Evolutionary conservation across 257 asterid species (phyloP), one percentile per base, ranked within the genome.

Genomic region (Ballota nigra): DNA sequence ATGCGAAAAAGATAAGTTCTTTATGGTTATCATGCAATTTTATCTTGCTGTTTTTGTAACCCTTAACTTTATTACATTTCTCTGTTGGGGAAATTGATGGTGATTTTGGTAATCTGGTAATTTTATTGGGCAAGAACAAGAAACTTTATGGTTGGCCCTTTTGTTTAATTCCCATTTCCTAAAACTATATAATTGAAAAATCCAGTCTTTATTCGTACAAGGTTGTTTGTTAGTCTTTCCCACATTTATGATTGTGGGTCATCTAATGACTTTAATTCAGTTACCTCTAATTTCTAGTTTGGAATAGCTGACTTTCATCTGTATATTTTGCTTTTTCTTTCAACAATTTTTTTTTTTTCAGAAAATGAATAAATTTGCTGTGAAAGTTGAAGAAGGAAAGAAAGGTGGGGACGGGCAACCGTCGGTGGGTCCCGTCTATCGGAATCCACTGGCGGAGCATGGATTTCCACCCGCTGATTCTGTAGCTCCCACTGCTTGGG

Each of bases 381-480:
- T 85, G 16, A 77, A 85, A 78, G 96, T 90, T 3, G 92, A 86
- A 66, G 94, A 87, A 57, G 98, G 98, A 33, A 85, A 71, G 78
- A 66, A 86, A 77, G 92, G 96, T 6, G 22, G 64, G 69, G 84
- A 84, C 13, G 97, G 98, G 71, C 55, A 78, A 70, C 90, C 83
- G 11, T 87, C 98, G 0, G 85, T 90, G 11, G 98, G 98, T 13
- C 97, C 98, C 31, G 77, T 89, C 57, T 87, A 88, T 61, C 84
- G 98, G 61, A 93, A 93, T 78, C 91, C 69, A 59, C 63, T 90
- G 9, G 73, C 97, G 0, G 86, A 85, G 55, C 87, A 83, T 74
- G 90, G 47, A 4, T 93, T 80, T 55, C 96, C 98, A 0, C 69
- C 92, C 4, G 36, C 69, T 12, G 85, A 90, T 86, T 89, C 90